phyloP scores from a whole-genome alignment of 108 stramenopile species.

The Nitzschia putrida region DNA sequence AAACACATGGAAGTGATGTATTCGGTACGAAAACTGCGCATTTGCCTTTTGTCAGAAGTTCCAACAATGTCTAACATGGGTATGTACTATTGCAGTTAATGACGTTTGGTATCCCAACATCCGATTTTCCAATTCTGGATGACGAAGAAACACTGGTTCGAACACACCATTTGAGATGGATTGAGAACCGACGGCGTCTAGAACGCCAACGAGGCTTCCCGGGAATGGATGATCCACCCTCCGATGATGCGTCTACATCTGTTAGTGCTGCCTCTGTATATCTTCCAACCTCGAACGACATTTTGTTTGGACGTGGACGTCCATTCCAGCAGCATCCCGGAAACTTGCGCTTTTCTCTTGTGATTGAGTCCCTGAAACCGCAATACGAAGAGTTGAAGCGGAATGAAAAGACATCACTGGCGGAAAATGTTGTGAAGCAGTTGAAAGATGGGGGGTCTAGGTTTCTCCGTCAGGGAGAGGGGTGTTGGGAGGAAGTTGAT shows the following conservation, averaged over 20 bases:
- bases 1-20: conserved; percentile 1
- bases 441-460: conserved; percentile 6
- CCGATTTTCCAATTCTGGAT: conserved; percentile 1
- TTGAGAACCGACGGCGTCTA: background rate
- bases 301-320: conserved; percentile 30
- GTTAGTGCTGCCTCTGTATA: background rate
- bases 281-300: conserved; percentile 13
- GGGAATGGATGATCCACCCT: conserved; percentile 8
- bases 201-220: conserved; percentile 7
- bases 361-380: conserved; percentile 1
- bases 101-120: conserved; percentile 10
- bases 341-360: conserved; percentile 10
- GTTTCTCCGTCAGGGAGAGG: conserved; percentile 7
- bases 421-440: background rate
- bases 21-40: conserved; percentile 2
- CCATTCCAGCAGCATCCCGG: conserved; percentile 28
- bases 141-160: background rate
- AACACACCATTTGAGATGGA: conserved; percentile 9
- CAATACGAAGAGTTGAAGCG: background rate
- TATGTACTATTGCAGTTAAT: background rate
- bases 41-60: background rate
- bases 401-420: conserved; percentile 8
- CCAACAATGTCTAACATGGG: background rate
- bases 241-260: background rate
- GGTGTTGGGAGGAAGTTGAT: conserved; percentile 7